phyloP scores from a whole-genome alignment of 257 asterid species.

The Knoxia roxburghii region DNA sequence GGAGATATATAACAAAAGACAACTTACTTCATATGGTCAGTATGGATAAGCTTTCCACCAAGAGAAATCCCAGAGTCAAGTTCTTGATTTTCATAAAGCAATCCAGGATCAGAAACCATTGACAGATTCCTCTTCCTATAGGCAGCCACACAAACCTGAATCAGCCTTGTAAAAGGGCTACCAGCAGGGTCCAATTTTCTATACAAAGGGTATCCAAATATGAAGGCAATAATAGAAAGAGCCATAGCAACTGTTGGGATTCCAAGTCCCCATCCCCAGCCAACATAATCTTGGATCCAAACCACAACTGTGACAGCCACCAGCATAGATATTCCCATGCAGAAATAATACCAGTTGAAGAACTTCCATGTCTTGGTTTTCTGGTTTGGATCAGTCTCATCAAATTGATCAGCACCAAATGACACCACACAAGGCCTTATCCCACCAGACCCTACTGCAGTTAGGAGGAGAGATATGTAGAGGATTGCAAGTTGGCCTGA shows the following conservation, averaged over 20 bases:
- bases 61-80: conserved; percentile 61
- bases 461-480: conserved; percentile 53
- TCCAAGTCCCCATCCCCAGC: conserved; percentile 96
- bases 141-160: conserved; percentile 80
- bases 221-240: conserved; percentile 50
- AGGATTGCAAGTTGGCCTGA: conserved; percentile 58
- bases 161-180: conserved; percentile 86
- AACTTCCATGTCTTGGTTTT: conserved; percentile 68
- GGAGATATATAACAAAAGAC: neutral
- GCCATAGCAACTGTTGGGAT: conserved; percentile 71
- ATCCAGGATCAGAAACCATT: conserved; percentile 28
- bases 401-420: conserved; percentile 80
- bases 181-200: conserved; percentile 73
- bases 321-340: conserved; percentile 82
- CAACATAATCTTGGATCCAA: conserved; percentile 65
- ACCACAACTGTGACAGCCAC: conserved; percentile 76
- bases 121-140: conserved; percentile 54
- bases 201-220: conserved; percentile 70
- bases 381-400: conserved; percentile 59
- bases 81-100: conserved; percentile 47
- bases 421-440: conserved; percentile 80
- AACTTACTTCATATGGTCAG: conserved; percentile 52
- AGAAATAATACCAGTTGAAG: conserved; percentile 88
- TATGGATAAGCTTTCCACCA: conserved; percentile 61
- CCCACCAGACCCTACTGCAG: conserved; percentile 75